Base-by-base conservation (phyloP, 2,329 filamentous ascomycete species). In the Beauveria rudraprayagi region DNA sequence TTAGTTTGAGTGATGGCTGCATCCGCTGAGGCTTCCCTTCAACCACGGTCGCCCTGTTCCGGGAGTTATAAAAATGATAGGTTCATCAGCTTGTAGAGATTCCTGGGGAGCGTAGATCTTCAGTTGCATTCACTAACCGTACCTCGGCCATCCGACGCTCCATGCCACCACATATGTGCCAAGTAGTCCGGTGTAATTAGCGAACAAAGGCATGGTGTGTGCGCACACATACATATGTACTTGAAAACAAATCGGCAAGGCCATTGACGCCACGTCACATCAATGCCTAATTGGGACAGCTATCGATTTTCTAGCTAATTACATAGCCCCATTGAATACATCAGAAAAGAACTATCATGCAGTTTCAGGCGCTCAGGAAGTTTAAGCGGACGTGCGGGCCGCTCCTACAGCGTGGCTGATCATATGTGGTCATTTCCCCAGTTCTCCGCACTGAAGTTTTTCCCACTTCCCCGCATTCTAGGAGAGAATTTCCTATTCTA, bases 141-240 rank as follows among this genome's bases (percentile, higher is more conserved):
- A 7, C 56, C 56, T 59, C 56, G 56, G 56, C 46, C 22, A 59
- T 51, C 34, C 24, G 16, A 59, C 22, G 17, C 22, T 51, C 11
- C 8, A n/a, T 24, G 34, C 17, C 40, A 51, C 17, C 40, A 51
- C 56, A 59, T 59, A 59, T 59, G 56, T 51, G 56, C 26, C 10
- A 16, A 51, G 5, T 37, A 16, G 34, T 16, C 34, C 14, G 16
- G 2, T 37, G 11, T 37, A 37, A 14, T 37, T 37, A 5, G 34
- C 11, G 5, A 10, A 34, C 16, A 9, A 51, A 24, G 44, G 19
- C 46, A 58, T 41, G 37, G 37, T 51, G 34, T 59, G 56, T 34
- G n/a, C 52, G 19, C 26, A 51, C 46, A 59, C 52, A 44, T 41
- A 51, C 56, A 59, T 51, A 59, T 59, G 56, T 59, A 59, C 56